Base-by-base conservation (phyloP, 2,329 filamentous ascomycete species). In the Aspergillus arachidicola region DNA sequence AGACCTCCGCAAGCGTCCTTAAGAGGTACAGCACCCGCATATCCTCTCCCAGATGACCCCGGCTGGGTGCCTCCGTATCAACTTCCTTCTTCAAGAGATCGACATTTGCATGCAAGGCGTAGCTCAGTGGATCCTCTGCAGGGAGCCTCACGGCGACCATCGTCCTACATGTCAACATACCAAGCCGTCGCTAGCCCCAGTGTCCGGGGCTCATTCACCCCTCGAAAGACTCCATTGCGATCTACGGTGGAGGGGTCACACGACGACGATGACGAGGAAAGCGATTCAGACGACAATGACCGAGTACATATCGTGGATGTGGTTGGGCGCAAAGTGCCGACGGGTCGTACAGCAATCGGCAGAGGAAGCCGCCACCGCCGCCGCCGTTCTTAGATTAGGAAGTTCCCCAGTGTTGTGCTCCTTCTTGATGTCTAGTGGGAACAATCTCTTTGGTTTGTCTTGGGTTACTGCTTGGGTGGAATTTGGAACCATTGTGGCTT, bases 31-130 rank as follows among this genome's bases (percentile, higher is more conserved):
- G 62, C 74, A 36, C 70, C 68, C 54, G 55, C 70, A 9, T 79
- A 79, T 68, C 79, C 81, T 21, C 74, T 84, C 28, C 81, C 81
- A 34, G 82, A 85, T 59, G 85, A 85, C 65, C 76, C 76, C 1
- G 79, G 81, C 56, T 82, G 79, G 80, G 78, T 73, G 48, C 75
- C 76, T 69, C 78, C 82, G 19, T 71, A 72, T 57, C 73, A 68
- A 60, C 68, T 71, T 23, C 71, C 75, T 19, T 76, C 76, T 55
- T 62, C 73, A 2, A 50, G 70, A 38, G 76, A 77, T 30, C 75
- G 71, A 56, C 60, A 68, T 28, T 71, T 71, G 12, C 75, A 77
- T 36, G 66, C 69, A 43, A 66, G 71, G 34, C 74, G 74, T 62
- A 68, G 73, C 41, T 72, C 75, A 21, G 60, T 69, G 5, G 78